Conservation (phyloP, 306 rosid genomes). For the Acacia acuminata region DNA sequence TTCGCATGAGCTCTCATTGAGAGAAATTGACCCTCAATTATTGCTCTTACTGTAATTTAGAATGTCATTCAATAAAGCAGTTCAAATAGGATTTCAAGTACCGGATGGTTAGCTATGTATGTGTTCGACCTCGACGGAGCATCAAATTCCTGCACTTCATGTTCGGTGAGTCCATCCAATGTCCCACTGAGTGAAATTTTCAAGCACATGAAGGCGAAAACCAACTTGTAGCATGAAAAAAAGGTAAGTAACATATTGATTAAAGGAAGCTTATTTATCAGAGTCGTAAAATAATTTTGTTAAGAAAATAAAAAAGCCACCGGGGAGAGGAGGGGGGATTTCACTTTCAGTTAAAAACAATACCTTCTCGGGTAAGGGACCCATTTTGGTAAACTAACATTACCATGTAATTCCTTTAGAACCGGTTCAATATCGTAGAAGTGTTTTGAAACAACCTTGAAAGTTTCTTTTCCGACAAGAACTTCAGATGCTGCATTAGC, state of each 20-base stretch:
- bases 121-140: slow-evolving; percentile 83
- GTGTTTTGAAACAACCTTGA: slow-evolving; percentile 65
- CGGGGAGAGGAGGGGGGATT: slow-evolving; percentile 97
- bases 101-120: slow-evolving; percentile 5
- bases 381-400: slow-evolving; percentile 97
- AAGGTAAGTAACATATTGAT: slow-evolving; percentile 13
- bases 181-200: slow-evolving; percentile 59
- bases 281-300: slow-evolving; percentile 9
- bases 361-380: slow-evolving; percentile 98
- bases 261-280: no score
- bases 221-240: slow-evolving; percentile 60
- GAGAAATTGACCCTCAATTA: slow-evolving; percentile 84
- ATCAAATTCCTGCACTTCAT: slow-evolving; percentile 74
- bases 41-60: slow-evolving; percentile 64
- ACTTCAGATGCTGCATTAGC: slow-evolving; percentile 74
- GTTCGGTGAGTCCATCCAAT: slow-evolving; percentile 51
- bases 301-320: slow-evolving; percentile 42
- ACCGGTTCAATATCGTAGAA: slow-evolving; percentile 74
- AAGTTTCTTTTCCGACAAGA: slow-evolving; percentile 66
- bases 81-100: slow-evolving; percentile 20
- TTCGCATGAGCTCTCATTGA: slow-evolving; percentile 98
- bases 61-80: not conserved
- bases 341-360: slow-evolving; percentile 52
- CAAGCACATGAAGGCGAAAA: slow-evolving; percentile 70
- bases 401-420: slow-evolving; percentile 88